Base-by-base conservation (phyloP, 192 early-diverging fungal species). In the Pilobolus umbonatus region DNA sequence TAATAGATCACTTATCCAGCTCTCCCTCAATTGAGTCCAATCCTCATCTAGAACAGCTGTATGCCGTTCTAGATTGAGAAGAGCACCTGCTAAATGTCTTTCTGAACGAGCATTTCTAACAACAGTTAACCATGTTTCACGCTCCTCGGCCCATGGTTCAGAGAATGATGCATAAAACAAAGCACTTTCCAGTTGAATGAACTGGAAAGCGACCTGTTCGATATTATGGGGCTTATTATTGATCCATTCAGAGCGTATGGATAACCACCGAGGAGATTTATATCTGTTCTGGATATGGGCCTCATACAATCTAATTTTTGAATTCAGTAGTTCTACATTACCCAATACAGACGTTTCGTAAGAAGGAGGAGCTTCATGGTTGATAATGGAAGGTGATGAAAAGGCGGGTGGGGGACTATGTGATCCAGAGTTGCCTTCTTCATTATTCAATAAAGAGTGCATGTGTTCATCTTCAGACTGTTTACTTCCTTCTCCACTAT, bases 181-280 rank as follows among this genome's bases (percentile, higher is more conserved):
- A n/a, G 61, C 69, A 63, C 65, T 71, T 48, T 71, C 69, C 31
- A 71, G 32, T 31, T 71, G 56, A 15, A 71, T 59, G 4, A 71
- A 40, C 21, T 71, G 69, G 47, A 57, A 65, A 1, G 69, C 69
- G 7, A 71, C 51, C 29, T 71, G 63, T 42, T 71, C 69, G n/a
- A 64, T 61, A 22, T 40, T 71, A 10, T 35, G 30, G 2, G 69
- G 69, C 8, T 42, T 38, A 12, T 55, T 48, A 10, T 29, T 39
- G 7, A 60, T 17, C 69, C 69, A 71, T 36, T 61, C 58, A 1
- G 29, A 17, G 32, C 69, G 43, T 10, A 40, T 44, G 5, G 64
- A 49, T 25, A 65, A 19, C 69, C 69, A 71, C 26, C 64, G 61
- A 19, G 69, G 67, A 2, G 60, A 60, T 56, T 71, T 71, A 31